Evolutionary conservation across 1,284 basidiomycete genomes (phyloP), one percentile per base, ranked within the genome.

Genomic region (Cutaneotrichosporon spelunceum): DNA sequence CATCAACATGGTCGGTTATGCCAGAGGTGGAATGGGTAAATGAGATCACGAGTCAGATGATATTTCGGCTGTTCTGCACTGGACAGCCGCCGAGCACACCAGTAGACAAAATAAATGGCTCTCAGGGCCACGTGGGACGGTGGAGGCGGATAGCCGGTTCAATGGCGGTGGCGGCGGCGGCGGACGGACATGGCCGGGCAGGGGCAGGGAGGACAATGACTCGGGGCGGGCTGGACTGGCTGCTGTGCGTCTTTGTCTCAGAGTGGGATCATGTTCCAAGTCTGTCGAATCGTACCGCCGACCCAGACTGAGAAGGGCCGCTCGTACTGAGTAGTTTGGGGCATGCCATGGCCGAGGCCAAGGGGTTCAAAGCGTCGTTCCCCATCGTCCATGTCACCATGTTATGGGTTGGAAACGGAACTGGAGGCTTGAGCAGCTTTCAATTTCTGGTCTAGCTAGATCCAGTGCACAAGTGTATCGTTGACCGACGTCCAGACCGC

Each of bases 81-180:
- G 39, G 19, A 42, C 19, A n/a, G 39, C 19, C 39, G 19, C 39
- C 39, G 39, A n/a, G n/a, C n/a, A n/a, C n/a, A n/a, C n/a, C n/a
- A n/a, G 39, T 42, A 42, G 39, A 6, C 39, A 42, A 42, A 42
- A 42, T 42, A 42, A n/a, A 42, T 42, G 39, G 19, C 19, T 7
- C 19, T 19, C 39, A n/a, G 2, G 9, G 39, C 39, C 39, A 42
- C 39, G 39, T 42, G 39, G 19, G 7, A 0, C 9, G 39, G 39
- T 42, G 39, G 39, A 42, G 39, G 39, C n/a, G 39, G 39, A 42
- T n/a, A n/a, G n/a, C n/a, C n/a, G 39, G 39, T 42, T 33, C n/a
- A n/a, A n/a, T n/a, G n/a, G n/a, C 39, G 19, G 39, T 16, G 19
- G 19, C 39, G 39, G 19, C 39, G 39, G 19, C 2, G 19, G 8